A percentile compares a stretch with the other conserved stretches of the same genome.
phyloP scores from a whole-genome alignment of 768 basidiomycete genomes.

The Artomyces pyxidatus region DNA sequence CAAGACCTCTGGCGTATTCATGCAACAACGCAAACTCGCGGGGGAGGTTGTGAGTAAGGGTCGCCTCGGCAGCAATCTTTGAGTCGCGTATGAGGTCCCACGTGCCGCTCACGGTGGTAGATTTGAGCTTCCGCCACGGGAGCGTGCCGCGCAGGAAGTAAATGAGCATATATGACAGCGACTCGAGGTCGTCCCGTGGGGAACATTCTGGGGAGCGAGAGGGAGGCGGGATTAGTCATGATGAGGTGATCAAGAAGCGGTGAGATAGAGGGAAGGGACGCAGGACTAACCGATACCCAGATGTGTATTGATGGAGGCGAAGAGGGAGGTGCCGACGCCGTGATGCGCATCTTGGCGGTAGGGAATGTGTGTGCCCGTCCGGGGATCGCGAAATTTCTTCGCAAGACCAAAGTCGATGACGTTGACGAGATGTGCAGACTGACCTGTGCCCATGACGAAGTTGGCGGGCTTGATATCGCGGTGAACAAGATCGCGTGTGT shows the following conservation, averaged over 20 bases:
- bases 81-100: constrained; percentile 74
- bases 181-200: constrained; percentile 73
- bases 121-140: constrained; percentile 72
- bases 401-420: constrained; percentile 88
- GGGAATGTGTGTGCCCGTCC: constrained; percentile 58
- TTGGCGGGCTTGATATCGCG: constrained; percentile 99
- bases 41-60: constrained; percentile 69
- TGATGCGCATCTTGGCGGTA: constrained; percentile 70
- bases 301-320: constrained; percentile 69
- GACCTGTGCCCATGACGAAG: constrained; percentile 90
- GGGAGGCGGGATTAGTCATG: constrained; percentile 2
- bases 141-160: constrained; percentile 73
- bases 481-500: constrained; percentile 90
- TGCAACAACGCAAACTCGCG: constrained; percentile 77
- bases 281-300: constrained; percentile 53
- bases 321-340: constrained; percentile 72
- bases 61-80: constrained; percentile 51
- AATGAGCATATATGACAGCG: constrained; percentile 75
- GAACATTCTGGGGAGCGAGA: constrained; percentile 47
- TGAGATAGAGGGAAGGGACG: background rate
- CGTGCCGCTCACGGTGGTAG: constrained; percentile 52
- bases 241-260: background rate
- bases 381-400: constrained; percentile 64
- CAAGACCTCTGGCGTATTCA: constrained; percentile 69
- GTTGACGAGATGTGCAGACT: constrained; percentile 68